phyloP scores from a whole-genome alignment of 352 stramenopile species.

The Pythium volutum region DNA sequence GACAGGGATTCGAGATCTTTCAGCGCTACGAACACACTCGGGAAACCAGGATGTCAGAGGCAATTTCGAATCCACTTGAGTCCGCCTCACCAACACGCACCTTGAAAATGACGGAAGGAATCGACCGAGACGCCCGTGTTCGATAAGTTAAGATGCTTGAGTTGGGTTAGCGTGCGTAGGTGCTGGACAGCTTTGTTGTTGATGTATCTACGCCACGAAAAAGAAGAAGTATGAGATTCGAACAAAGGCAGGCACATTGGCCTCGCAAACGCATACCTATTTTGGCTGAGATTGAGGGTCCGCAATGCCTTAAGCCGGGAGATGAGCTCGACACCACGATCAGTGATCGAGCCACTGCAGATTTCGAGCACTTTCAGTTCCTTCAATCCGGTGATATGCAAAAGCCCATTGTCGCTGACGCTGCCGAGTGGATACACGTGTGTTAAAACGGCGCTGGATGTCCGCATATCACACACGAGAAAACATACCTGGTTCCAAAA shows the following conservation, averaged over 20 bases:
- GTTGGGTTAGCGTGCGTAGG: constrained; percentile 50
- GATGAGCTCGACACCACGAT: constrained; percentile 68
- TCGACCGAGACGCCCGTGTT: constrained; percentile 65
- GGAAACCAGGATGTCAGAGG: not conserved
- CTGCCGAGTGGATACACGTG: constrained; percentile 20
- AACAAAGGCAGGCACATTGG: not conserved
- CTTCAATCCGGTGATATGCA: constrained; percentile 52
- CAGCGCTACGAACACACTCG: constrained; percentile 14
- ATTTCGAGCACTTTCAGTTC: constrained; percentile 60
- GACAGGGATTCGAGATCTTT: constrained; percentile 28
- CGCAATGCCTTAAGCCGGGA: constrained; percentile 70
- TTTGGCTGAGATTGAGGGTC: constrained; percentile 82
- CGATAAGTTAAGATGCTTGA: constrained; percentile 73
- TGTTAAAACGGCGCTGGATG: not conserved
- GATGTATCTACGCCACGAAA: constrained; percentile 49
- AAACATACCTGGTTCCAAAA: constrained; percentile 64
- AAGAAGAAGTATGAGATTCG: not conserved
- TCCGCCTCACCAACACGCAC: constrained; percentile 29
- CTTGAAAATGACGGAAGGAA: constrained; percentile 67
- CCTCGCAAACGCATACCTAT: constrained; percentile 34
- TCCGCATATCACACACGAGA: not conserved
- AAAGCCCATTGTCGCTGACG: constrained; percentile 66
- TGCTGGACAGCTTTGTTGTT: constrained; percentile 59
- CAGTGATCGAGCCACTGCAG: constrained; percentile 62
- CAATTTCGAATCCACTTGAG: not conserved